These are phyloP conservation scores for Apiospora sp. DNA, from an alignment of 2,329 filamentous ascomycete genomes.

Conservation along the genomic window DNA sequence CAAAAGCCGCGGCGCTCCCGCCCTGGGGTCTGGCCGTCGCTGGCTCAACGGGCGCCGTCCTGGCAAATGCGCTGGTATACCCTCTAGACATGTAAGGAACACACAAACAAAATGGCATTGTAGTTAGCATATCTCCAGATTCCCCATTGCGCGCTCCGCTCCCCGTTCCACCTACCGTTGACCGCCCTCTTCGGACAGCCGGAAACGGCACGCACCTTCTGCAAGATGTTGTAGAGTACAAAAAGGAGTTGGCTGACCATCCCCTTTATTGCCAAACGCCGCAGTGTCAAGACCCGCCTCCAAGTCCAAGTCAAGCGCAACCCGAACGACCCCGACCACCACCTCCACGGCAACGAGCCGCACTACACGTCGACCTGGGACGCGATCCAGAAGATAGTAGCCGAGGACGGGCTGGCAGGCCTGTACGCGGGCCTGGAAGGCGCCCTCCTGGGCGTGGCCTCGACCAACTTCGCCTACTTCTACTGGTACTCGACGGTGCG, in stretches of 20 bases:
- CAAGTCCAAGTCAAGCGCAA: slow-evolving; percentile 88
- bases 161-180: not conserved
- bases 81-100: slow-evolving; percentile 88
- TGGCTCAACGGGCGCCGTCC: slow-evolving; percentile 88
- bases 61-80: slow-evolving; percentile 95
- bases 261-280: not conserved
- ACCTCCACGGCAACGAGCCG: slow-evolving; percentile 53
- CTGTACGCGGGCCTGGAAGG: slow-evolving; percentile 91
- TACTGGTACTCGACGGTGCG: slow-evolving; percentile 97
- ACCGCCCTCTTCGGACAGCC: not conserved
- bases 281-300: slow-evolving; percentile 91
- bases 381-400: slow-evolving; percentile 84
- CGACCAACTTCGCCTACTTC: slow-evolving; percentile 99
- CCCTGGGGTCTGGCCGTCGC: slow-evolving; percentile 94
- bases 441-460: slow-evolving; percentile 88
- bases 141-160: slow-evolving; percentile 21
- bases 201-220: not conserved
- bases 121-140: not conserved
- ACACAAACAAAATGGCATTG: not conserved
- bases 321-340: slow-evolving; percentile 47
- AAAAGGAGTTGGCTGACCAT: not conserved
- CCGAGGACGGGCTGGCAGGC: slow-evolving; percentile 80
- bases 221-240: not conserved
- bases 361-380: slow-evolving; percentile 91
- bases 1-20: slow-evolving; percentile 76